Evolutionary conservation across 2,329 filamentous ascomycete genomes (phyloP), one percentile per base, ranked within the genome.

Genomic region (Penicillium sp.): DNA sequence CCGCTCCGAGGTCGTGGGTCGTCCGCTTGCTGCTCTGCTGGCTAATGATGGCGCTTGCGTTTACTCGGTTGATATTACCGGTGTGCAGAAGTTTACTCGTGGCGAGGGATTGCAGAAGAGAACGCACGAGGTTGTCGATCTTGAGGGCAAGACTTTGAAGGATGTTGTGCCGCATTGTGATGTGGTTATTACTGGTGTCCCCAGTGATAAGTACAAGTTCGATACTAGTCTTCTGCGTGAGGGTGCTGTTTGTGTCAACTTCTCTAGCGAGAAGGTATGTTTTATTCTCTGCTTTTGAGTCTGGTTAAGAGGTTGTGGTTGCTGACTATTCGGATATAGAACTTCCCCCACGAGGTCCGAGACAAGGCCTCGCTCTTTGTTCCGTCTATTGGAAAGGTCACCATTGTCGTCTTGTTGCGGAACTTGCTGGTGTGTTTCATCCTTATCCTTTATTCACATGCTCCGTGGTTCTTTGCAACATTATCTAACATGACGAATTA

Each of bases 161-260:
- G 83, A 97, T 66, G 92, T 90, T 61, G 81, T 95, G 39, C 89
- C 92, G 2, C 79, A 93, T 58, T 96, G 92, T 70, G 94, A 99
- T 73, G 93, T 97, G 18, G 89, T 99, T 59, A 95, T 99, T 67
- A 89, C 89, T 52, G 94, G 94, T 62, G 94, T 99, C 2, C 94
- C 94, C 0, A 85, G 86, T 24, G 89, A 96, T 61, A 84, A 82
- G 58, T 99, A 89, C 83, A 97, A 97, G 80, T 89, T 99, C 26
- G 90, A 92, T 6, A 89, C 88, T 4, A 84, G 90, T 50, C 79
- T 94, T 60, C 81, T 99, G 67, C 85, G 91, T 45, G 90, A 96
- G 55, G 94, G 94, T 46, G 92, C 90, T 31, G 90, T 96, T n/a
- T 99, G 94, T 81, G 92, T 99, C 79, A 99, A 99, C 78, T 97